Evolutionary conservation across 768 basidiomycete species (phyloP), one percentile per base, ranked within the genome.

Genomic region (Lentinula lateritia): DNA sequence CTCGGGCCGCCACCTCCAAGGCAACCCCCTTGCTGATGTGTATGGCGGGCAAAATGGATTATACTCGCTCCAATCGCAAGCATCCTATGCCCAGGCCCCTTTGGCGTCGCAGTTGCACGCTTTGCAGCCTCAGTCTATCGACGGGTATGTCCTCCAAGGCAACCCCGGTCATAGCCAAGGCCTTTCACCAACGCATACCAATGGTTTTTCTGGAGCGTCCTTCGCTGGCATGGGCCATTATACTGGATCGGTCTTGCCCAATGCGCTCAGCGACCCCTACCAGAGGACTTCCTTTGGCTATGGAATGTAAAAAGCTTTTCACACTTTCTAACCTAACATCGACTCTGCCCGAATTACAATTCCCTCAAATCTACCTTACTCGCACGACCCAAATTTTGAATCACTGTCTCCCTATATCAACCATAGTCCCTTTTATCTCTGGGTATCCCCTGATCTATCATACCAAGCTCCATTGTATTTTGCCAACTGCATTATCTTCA

Each of bases 131-230:
- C 89, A 88, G 63, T 80, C 87, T 28, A 91, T 93, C 64, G 91
- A 93, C 67, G 84, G 86, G 68, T 92, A 92, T 69, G 89, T 92
- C 62, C 77, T 93, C 55, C 91, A 92, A 73, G 84, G 84, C 70
- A 85, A 79, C 66, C 86, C 86, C 45, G 79, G 78, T 64, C 88
- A 91, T 71, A 87, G 82, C 67, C 80, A 85, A 58, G 82, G 78
- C 43, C 67, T 89, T 62, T 80, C 87, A 32, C 80, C 86, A 71
- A 71, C 76, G 63, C 83, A 86, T 62, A 75, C 79, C 52, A 80
- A 77, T 60, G 80, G 80, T 46, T 90, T 89, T 74, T 80, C 83
- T 43, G 79, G 80, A 63, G 79, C 81, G 58, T 81, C 85, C 23
- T 83, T 81, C 65, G 71, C 75, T 60, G 75, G 70, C 66, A 68